Evolutionary conservation across 306 rosid species (phyloP).

Genomic region (Dryas alaskensis): DNA sequence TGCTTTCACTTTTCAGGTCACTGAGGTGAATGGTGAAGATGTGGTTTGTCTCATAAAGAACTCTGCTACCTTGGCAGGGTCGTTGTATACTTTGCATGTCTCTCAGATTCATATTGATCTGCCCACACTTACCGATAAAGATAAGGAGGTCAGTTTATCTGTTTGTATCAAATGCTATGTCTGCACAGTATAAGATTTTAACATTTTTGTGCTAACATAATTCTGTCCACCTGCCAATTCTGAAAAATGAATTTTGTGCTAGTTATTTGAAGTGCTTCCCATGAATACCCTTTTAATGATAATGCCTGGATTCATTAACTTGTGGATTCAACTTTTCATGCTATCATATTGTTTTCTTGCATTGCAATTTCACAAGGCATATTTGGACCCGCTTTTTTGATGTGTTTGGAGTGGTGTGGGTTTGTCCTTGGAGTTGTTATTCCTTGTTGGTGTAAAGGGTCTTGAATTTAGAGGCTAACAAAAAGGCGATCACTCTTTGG

Average conservation of each 20-base stretch:
- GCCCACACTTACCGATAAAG: conserved; percentile 49
- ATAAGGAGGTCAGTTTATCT: conserved; percentile 43
- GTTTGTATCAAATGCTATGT: background rate
- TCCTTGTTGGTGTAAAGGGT: background rate
- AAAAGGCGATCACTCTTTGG: background rate
- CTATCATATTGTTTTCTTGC: background rate
- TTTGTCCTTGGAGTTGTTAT: background rate
- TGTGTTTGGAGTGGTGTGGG: background rate
- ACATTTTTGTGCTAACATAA: background rate
- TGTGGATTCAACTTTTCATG: background rate
- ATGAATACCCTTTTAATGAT: background rate
- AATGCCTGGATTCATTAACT: conserved; percentile 2
- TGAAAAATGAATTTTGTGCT: background rate
- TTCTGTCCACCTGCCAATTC: background rate
- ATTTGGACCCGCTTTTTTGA: background rate
- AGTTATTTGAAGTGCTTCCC: background rate
- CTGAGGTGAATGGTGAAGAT: conserved; percentile 45
- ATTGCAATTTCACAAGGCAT: background rate
- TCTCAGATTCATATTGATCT: conserved; percentile 49
- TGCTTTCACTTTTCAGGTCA: conserved; percentile 36
- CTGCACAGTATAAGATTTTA: conserved; percentile 1
- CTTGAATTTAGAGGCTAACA: background rate
- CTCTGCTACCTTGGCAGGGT: conserved; percentile 46
- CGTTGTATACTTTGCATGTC: conserved; percentile 52
- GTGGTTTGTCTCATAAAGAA: conserved; percentile 49